A percentile compares a stretch with the other conserved stretches of the same genome.
Conservation (phyloP, 768 basidiomycete species). For the Pleurotus salmoneostramineus region DNA sequence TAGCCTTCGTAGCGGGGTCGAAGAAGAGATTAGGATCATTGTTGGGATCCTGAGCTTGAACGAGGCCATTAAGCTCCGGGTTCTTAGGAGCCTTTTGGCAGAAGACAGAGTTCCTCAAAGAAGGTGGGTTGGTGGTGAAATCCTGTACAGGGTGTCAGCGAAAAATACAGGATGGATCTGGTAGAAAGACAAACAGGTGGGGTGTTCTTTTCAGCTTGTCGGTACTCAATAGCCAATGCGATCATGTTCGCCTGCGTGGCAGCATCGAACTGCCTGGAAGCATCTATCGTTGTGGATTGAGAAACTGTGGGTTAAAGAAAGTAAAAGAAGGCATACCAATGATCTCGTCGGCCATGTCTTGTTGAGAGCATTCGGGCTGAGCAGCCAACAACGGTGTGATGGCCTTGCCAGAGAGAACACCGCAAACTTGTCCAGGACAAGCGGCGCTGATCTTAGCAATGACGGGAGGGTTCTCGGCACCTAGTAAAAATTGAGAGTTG, state of each 20-base stretch:
- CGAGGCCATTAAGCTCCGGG: constrained; percentile 42
- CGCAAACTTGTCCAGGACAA: constrained; percentile 47
- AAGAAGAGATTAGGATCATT: constrained; percentile 52
- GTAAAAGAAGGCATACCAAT: constrained; percentile 35
- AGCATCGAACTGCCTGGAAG: constrained; percentile 47
- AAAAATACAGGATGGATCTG: not conserved
- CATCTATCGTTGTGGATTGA: constrained; percentile 29
- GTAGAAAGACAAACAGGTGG: constrained; percentile 27
- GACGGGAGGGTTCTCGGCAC: constrained; percentile 45
- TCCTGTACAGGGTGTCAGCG: constrained; percentile 23
- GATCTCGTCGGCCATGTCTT: constrained; percentile 53
- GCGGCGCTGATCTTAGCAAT: constrained; percentile 41
- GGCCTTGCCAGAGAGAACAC: constrained; percentile 43
- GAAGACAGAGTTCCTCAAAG: constrained; percentile 50
- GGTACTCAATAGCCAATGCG: constrained; percentile 46
- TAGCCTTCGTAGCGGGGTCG: constrained; percentile 34
- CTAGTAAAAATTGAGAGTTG: not conserved
- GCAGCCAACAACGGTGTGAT: constrained; percentile 49
- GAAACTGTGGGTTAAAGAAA: not conserved
- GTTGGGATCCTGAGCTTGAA: constrained; percentile 49
- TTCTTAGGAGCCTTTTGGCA: constrained; percentile 53
- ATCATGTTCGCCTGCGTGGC: constrained; percentile 50
- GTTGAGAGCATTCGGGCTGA: constrained; percentile 51
- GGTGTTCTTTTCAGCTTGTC: constrained; percentile 57
- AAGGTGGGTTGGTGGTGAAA: constrained; percentile 48